Evolutionary conservation across 2,329 filamentous ascomycete genomes (phyloP), one percentile per base, ranked within the genome.

Genomic region (Aspergillus oerlinghausenensis): DNA sequence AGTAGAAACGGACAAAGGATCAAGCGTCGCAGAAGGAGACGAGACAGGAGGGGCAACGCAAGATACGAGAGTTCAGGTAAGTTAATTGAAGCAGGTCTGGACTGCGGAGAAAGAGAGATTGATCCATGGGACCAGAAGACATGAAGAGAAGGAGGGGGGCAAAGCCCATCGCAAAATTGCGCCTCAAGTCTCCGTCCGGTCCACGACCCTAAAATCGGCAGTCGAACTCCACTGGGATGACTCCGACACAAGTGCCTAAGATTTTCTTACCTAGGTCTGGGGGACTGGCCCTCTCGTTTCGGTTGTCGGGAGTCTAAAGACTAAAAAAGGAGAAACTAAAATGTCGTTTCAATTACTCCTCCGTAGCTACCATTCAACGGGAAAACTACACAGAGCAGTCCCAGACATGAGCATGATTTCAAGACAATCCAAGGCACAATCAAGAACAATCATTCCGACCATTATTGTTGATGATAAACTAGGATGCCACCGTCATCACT

Each of bases 221-320:
- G 9, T 43, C n/a, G 14, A 26, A 26, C 43, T 47, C 64, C 64
- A 66, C 64, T 64, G 28, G 14, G 55, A 65, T 47, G 43, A 47
- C 43, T 47, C 21, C 4, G 17, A 43, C n/a, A 19, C 9, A 19
- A 21, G 19, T 10, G 21, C 40, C 21, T 9, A 21, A 23, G 21
- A 4, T 10, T 23, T 19, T 21, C 21, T 19, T 21, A 6, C 40
- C 40, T 43, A 43, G 40, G 19, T 45, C 42, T 45, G 42, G 42
- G 19, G 23, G 21, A 32, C 11, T 35, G 32, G 14, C 14, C 7
- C 32, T 32, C 25, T 29, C 28, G 9, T 23, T 23, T 29, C 28
- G 28, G n/a, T 45, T 45, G n/a, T 11, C 21, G n/a, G 21, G 42
- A 5, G 19, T 45, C 42, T 45, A 45, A 23, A 45, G 4, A 23